Conservation (phyloP, 2,329 filamentous ascomycete genomes). For the Diaporthe nobilis region DNA sequence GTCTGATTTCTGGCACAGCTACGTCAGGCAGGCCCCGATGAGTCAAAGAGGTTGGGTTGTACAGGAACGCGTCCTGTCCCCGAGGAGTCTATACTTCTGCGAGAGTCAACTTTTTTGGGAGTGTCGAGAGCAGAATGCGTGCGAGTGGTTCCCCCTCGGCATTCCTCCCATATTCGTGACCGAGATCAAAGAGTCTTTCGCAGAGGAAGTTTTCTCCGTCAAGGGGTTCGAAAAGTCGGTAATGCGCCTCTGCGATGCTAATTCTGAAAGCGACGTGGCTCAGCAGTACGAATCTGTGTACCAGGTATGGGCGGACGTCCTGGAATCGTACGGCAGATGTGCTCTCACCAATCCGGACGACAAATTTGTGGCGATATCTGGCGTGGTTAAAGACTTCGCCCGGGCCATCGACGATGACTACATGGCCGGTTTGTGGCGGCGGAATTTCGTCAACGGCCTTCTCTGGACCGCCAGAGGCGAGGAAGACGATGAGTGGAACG, state of each 20-base stretch:
- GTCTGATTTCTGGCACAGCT: slow-evolving; percentile 31
- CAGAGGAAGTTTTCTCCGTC: not conserved
- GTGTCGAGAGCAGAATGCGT: slow-evolving; percentile 33
- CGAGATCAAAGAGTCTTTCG: not conserved
- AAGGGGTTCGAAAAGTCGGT: slow-evolving; percentile 20
- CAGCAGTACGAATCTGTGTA: slow-evolving; percentile 20
- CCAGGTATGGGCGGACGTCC: slow-evolving; percentile 31
- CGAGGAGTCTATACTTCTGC: slow-evolving; percentile 32
- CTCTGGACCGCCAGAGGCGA: not conserved
- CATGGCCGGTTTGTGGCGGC: slow-evolving; percentile 34
- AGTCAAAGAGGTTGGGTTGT: slow-evolving; percentile 38
- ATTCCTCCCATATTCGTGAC: not conserved
- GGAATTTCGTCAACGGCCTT: slow-evolving; percentile 31
- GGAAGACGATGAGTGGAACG: not conserved
- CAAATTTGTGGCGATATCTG: slow-evolving; percentile 38
- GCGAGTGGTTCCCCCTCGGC: slow-evolving; percentile 29
- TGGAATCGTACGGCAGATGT: slow-evolving; percentile 24
- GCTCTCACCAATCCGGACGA: slow-evolving; percentile 28
- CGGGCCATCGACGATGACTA: slow-evolving; percentile 31
- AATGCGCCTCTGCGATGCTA: not conserved
- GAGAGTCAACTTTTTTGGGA: slow-evolving; percentile 37
- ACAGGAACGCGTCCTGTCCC: slow-evolving; percentile 37
- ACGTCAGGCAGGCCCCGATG: slow-evolving; percentile 21
- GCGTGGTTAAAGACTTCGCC: slow-evolving; percentile 33
- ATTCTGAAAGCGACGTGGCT: not conserved